A percentile compares a stretch with the other conserved stretches of the same genome.
phyloP scores from a whole-genome alignment of 306 rosid genomes.

The Senna tora region DNA sequence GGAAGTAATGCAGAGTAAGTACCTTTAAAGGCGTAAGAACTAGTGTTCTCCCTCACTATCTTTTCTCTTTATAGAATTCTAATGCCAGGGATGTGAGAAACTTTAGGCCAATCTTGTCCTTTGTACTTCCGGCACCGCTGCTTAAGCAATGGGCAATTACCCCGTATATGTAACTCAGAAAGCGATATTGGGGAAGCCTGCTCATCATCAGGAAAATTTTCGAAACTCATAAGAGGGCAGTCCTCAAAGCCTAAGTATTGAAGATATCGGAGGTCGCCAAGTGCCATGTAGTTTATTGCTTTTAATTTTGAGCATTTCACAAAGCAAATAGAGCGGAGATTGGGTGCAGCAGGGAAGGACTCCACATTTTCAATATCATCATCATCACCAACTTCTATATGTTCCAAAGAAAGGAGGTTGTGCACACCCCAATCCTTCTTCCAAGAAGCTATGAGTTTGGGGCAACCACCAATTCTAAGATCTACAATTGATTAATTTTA shows the following conservation, averaged over 20 bases:
- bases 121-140: neutral
- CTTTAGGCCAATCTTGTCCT: neutral
- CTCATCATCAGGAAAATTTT: neutral
- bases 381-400: neutral
- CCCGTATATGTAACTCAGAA: neutral
- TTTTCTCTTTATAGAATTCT: neutral
- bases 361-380: neutral
- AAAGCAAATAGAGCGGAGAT: neutral
- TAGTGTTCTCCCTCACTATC: no score
- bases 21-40: neutral
- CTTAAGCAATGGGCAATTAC: neutral
- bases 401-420: conserved; percentile 14
- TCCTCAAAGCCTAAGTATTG: neutral
- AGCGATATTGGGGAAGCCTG: neutral
- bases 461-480: neutral
- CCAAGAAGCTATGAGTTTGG: conserved; percentile 24
- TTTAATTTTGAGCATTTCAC: neutral
- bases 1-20: neutral
- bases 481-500: neutral
- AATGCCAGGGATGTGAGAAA: neutral
- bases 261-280: neutral
- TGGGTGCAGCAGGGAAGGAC: neutral
- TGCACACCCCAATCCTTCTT: conserved; percentile 36
- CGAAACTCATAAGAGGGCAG: neutral
- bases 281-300: neutral